A percentile compares a stretch with the other conserved stretches of the same genome.
Evolutionary conservation across 306 rosid species (phyloP).

Genomic region (Pterocarpus santalinus): DNA sequence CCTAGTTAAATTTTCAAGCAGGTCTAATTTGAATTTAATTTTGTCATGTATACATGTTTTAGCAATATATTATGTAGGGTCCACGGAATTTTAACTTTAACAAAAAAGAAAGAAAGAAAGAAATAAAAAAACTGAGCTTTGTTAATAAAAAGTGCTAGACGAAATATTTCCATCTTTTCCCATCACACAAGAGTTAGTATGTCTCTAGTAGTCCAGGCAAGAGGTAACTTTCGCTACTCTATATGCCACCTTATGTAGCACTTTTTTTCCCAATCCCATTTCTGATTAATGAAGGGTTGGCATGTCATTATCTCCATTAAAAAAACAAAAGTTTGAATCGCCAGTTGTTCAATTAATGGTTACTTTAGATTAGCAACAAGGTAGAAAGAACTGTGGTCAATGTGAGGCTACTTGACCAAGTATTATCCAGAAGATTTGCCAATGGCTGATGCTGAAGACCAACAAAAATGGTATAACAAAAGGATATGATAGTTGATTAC

Average conservation of each 20-base stretch:
- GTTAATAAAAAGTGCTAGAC: neutral
- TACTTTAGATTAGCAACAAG: neutral
- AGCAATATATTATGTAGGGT: neutral
- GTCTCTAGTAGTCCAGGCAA: constrained; percentile 26
- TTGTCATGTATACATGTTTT: neutral
- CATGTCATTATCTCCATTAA: constrained; percentile 35
- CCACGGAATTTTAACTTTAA: too few relatives aligned
- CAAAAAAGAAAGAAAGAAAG: neutral
- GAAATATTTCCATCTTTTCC: neutral
- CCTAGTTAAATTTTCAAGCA: neutral
- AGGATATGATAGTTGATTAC: constrained; percentile 21
- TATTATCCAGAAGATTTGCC: constrained; percentile 26
- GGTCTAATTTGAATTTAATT: neutral
- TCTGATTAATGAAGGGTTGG: constrained; percentile 36
- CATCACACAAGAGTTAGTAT: too few relatives aligned
- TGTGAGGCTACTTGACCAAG: constrained; percentile 21
- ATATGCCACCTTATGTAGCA: neutral
- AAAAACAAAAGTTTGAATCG: neutral
- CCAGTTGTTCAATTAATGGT: constrained; percentile 28
- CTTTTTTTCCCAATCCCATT: neutral
- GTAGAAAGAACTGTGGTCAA: neutral
- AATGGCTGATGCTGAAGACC: neutral
- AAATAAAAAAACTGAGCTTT: neutral
- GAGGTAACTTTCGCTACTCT: constrained; percentile 3
- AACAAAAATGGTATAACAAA: neutral